Evolutionary conservation across 177 flowering plant species (phyloP).

Genomic region (Vitis hybrid): DNA sequence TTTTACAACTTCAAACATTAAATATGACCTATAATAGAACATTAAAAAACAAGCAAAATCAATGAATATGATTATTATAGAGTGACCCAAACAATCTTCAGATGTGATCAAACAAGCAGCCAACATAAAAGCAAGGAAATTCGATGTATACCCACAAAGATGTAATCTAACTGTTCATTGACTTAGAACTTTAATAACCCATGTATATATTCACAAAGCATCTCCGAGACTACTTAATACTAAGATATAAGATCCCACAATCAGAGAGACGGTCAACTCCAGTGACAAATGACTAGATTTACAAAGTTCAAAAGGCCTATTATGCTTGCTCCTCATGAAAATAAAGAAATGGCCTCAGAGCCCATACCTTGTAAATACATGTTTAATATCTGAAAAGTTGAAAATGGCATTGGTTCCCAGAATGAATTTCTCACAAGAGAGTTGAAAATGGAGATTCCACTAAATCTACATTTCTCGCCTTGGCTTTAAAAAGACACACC

Average conservation of each 20-base stretch:
- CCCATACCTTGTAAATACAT: constrained; percentile 6
- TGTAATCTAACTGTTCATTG: constrained; percentile 9
- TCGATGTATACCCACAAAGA: not conserved
- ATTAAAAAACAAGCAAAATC: too few species aligned
- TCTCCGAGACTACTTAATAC: constrained; percentile 17
- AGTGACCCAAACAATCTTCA: too few species aligned
- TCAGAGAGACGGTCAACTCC: not conserved
- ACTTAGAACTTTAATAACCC: constrained; percentile 10
- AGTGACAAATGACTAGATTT: constrained; percentile 13
- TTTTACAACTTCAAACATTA: too few species aligned
- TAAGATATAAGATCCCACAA: constrained; percentile 6
- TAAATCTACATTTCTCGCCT: not conserved
- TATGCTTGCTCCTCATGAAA: constrained; percentile 6
- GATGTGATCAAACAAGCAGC: not conserved
- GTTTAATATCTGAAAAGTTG: not conserved
- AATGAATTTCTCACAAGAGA: not conserved
- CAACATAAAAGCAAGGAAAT: not conserved
- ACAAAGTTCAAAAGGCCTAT: constrained; percentile 14
- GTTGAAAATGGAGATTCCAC: not conserved
- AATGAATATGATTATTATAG: too few species aligned
- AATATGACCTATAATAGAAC: too few species aligned
- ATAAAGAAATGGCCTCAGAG: constrained; percentile 16
- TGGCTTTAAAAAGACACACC: not conserved
- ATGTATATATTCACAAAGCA: constrained; percentile 27
- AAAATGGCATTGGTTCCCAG: not conserved